Evolutionary conservation across 208 protist genomes (phyloP), one percentile per base, ranked within the genome.

Genomic region (Trypanosomatidae sp.): DNA sequence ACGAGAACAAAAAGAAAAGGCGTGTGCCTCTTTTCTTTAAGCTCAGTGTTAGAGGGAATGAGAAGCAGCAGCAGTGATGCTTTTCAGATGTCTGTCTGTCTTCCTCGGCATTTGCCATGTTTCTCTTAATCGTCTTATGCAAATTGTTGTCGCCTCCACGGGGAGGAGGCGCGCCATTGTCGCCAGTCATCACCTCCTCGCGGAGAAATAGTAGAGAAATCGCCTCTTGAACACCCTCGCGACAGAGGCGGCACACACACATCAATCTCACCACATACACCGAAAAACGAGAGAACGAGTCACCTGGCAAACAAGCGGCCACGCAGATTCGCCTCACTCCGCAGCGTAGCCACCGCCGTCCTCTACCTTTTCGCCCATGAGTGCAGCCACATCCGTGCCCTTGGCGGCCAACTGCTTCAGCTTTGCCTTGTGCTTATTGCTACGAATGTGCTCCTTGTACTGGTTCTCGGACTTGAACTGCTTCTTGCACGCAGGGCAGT

Each of bases 401-500:
- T 97, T 97, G 1, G 86, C 80, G 1, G 90, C 81, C 7, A 95
- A 74, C 67, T 97, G 91, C 81, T 93, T 92, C 68, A 96, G 66
- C 80, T 91, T 94, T 30, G 90, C 88, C 72, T 93, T 96, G 73
- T 97, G 94, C 73, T 97, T 97, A 66, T 77, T 90, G 72, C 91
- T 96, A 69, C 91, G 86, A 39, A 96, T 66, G 75, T 97, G 94
- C 69, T 96, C 91, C 47, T 88, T 93, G 69, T 84, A 95, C 80
- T 95, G 90, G n/a, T 85, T 89, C 36, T 83, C 81, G 28, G 81
- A 86, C 69, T 93, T 93, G 80, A 95, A 96, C 62, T 83, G 80
- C 74, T 97, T 97, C 69, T 95, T 96, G 76, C 94, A 97, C 4
- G 89, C 90, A 17, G 85, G 82, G 74, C 94, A 97, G 77, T 90